Evolutionary conservation across 2,329 filamentous ascomycete species (phyloP).

Genomic region (Ophiosphaerella herpotricha): DNA sequence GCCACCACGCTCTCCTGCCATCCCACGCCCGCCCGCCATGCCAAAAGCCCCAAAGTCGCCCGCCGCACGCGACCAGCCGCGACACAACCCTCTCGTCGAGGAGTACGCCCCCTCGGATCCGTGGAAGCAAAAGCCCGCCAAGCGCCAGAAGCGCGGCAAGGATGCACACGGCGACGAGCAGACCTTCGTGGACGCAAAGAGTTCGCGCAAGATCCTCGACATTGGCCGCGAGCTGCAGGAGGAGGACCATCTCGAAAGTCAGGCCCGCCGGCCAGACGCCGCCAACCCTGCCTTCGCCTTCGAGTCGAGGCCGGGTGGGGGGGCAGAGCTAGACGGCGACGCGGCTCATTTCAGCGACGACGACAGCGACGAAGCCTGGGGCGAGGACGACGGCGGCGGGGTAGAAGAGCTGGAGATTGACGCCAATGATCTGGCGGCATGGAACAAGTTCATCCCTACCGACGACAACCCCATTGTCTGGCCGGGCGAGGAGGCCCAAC

Average conservation of each 20-base stretch:
- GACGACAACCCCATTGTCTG: slow-evolving; percentile 76
- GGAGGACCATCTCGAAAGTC: slow-evolving; percentile 68
- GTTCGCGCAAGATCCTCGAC: slow-evolving; percentile 84
- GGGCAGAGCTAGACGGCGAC: slow-evolving; percentile 48
- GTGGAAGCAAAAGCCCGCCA: slow-evolving; percentile 70
- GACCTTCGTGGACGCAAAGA: slow-evolving; percentile 84
- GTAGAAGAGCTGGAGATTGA: slow-evolving; percentile 77
- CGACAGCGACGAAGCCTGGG: slow-evolving; percentile 66
- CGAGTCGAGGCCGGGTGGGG: slow-evolving; percentile 71
- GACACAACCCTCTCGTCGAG: slow-evolving; percentile 90
- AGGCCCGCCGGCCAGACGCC: slow-evolving; percentile 48
- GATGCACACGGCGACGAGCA: slow-evolving; percentile 63
- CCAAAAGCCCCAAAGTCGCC: slow-evolving; percentile 71
- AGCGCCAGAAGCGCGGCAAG: slow-evolving; percentile 63
- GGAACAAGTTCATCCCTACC: slow-evolving; percentile 84
- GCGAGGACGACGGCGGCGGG: slow-evolving; percentile 77
- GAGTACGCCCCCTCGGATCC: slow-evolving; percentile 75
- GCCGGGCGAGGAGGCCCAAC: slow-evolving; percentile 57
- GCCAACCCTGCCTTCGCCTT: slow-evolving; percentile 75
- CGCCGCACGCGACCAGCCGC: slow-evolving; percentile 65
- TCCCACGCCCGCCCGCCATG: slow-evolving; percentile 57
- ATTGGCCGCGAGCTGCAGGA: slow-evolving; percentile 88
- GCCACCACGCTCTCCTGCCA: not conserved
- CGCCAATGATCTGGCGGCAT: slow-evolving; percentile 84
- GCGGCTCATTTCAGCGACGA: slow-evolving; percentile 43